Base-by-base conservation (phyloP, 306 rosid species). In the Lotus japonicus region DNA sequence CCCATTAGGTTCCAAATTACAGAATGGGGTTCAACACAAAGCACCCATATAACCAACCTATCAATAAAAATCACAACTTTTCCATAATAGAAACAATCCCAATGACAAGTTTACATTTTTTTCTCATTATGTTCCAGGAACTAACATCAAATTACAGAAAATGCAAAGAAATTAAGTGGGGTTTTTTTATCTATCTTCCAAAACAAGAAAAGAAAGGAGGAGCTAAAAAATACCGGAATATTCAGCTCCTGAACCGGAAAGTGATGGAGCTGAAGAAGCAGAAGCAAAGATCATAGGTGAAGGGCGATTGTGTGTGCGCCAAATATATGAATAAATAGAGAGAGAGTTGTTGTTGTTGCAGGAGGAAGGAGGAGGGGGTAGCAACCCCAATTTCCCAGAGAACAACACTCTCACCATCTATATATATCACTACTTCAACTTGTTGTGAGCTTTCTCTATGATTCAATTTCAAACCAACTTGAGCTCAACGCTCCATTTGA, bases 231-330 rank as follows among this genome's bases (percentile, higher is more conserved):
- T 81, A 88, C 92, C 92, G 0, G 89, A 19, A 73, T 73, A 86
- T 42, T 84, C 83, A 21, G 92, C 83, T 23, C 86, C 87, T 39
- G 92, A 85, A 76, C 90, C 87, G 28, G 81, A 11, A 49, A 85
- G 10, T 15, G 87, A 73, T 39, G 96, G 76, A 66, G 92, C 81
- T 74, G 92, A 84, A 80, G 85, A 77, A 60, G 79, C 74, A 6
- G 85, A 81, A 68, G 75, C 36, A 31, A 31, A 0, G 1, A 38
- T 7, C 42, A 7, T 11, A 38, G 11, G 46, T 33, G 81, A 71
- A 38, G 80, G 66, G 39, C 42, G 67, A 33, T 66, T 70, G 51
- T 9, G 15, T 17, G 11, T 75, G 2, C 43, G 39, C 36, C 7
- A 75, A 77, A 66, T 42, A 53, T 60, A 43, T 15, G 82, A 60